These are phyloP conservation scores for Medicago lupulina DNA, from an alignment of 306 rosid genomes.

Conservation along the genomic window DNA sequence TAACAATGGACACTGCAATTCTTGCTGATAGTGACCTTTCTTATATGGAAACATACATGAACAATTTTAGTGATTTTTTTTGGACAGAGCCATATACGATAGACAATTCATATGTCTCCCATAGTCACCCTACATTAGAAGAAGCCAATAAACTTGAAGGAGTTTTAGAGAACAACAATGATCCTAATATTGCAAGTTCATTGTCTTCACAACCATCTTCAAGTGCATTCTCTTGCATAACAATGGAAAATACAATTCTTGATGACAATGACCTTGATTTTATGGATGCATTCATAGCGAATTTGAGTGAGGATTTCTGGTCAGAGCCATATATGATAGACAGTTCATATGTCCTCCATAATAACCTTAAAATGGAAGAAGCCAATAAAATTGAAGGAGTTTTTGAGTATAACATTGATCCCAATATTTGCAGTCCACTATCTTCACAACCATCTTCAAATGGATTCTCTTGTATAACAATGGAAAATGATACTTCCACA, in stretches of 20 bases:
- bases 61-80: background rate
- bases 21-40: background rate
- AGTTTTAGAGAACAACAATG: too few species aligned
- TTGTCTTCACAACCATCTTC: background rate
- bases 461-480: background rate
- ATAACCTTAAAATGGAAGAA: background rate
- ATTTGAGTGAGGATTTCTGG: constrained; percentile 27
- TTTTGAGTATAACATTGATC: background rate
- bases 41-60: constrained; percentile 3
- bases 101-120: constrained; percentile 29
- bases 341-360: constrained; percentile 8
- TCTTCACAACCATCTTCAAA: constrained; percentile 8
- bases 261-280: background rate
- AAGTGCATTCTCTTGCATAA: background rate
- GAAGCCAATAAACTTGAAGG: too few species aligned
- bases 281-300: constrained; percentile 12
- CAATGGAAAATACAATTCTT: background rate
- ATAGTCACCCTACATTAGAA: too few species aligned
- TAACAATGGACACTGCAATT: background rate
- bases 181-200: background rate
- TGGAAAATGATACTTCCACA: background rate
- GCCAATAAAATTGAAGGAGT: background rate
- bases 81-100: constrained; percentile 38
- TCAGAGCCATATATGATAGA: constrained; percentile 36
- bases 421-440: background rate